These are phyloP conservation scores for Ceratocystis lukuohia DNA, from an alignment of 2,329 filamentous ascomycete species.

Conservation along the genomic window DNA sequence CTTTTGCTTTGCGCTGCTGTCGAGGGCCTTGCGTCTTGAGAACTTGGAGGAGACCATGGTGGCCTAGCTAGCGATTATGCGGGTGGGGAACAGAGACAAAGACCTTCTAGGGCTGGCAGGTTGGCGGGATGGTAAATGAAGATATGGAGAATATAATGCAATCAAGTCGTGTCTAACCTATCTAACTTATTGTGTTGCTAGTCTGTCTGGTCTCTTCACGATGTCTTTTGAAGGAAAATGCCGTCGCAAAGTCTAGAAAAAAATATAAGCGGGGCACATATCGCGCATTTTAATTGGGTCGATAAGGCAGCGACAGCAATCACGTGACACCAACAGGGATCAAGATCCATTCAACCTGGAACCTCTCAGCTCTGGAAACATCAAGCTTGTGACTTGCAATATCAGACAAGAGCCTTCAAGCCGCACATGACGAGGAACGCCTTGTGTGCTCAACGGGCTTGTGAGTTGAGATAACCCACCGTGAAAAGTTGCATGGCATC, in stretches of 20 bases:
- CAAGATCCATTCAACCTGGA: background rate
- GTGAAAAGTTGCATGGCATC: background rate
- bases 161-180: no score
- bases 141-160: no score
- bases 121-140: background rate
- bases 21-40: slow-evolving; percentile 19
- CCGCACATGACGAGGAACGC: background rate
- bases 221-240: background rate
- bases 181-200: background rate
- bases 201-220: background rate
- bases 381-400: no score
- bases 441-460: background rate
- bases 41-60: slow-evolving; percentile 15
- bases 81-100: background rate
- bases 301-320: background rate
- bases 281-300: background rate
- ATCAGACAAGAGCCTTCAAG: no score
- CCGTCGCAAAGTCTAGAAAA: background rate
- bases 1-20: background rate
- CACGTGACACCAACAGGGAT: background rate
- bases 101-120: background rate
- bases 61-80: background rate
- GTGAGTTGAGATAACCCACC: background rate
- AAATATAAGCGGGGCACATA: background rate
- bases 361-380: background rate